A percentile compares a stretch with the other conserved stretches of the same genome.
Evolutionary conservation across 2,329 filamentous ascomycete species (phyloP).

Genomic region (Macrophomina phaseolina): DNA sequence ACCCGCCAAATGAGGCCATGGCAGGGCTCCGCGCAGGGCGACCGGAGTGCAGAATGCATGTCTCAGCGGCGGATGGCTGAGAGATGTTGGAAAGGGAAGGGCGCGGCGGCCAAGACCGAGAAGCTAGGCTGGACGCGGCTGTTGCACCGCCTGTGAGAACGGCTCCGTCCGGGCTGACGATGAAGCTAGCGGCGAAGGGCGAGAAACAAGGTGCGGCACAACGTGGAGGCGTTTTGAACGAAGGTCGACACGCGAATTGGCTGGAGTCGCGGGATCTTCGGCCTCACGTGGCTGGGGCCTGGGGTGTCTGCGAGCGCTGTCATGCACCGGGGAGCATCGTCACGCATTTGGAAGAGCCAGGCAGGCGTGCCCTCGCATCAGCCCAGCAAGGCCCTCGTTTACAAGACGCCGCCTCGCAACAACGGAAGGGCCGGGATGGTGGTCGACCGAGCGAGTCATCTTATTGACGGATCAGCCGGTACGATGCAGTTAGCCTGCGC

Average conservation of each 20-base stretch:
- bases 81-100: not conserved
- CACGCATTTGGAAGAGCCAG: not conserved
- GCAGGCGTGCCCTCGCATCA: not conserved
- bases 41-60: not conserved
- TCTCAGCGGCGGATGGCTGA: not conserved
- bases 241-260: not conserved
- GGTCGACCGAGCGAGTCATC: not conserved
- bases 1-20: not conserved
- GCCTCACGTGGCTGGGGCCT: not conserved
- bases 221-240: not conserved
- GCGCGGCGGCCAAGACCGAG: not conserved
- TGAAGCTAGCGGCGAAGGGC: not conserved
- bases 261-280: conserved; percentile 4
- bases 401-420: not conserved
- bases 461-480: not conserved
- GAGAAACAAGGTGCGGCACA: not conserved
- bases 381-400: not conserved
- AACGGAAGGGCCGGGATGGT: conserved; percentile 3
- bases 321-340: not conserved
- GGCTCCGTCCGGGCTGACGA: not conserved
- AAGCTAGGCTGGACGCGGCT: conserved; percentile 15
- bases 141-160: not conserved
- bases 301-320: not conserved
- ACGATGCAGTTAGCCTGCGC: not conserved
- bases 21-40: not conserved